A percentile compares a stretch with the other conserved stretches of the same genome.
Evolutionary conservation across 768 basidiomycete species (phyloP).

Genomic region (Agaricus blazei): DNA sequence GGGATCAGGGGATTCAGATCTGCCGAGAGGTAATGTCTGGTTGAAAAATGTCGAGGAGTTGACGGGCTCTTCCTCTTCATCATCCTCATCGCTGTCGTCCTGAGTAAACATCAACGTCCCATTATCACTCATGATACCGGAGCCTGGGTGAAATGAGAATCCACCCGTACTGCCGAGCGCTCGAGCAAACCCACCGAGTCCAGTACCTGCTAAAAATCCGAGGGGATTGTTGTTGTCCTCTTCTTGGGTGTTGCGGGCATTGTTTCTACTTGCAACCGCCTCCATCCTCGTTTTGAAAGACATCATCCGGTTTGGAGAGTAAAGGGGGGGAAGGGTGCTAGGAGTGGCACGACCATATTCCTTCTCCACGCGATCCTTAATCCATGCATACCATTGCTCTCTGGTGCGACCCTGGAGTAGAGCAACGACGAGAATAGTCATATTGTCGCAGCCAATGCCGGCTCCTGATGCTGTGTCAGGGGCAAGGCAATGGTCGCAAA

Average conservation of each 20-base stretch:
- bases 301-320: slow-evolving; percentile 56
- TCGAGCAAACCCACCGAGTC: slow-evolving; percentile 16
- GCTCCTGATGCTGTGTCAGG: slow-evolving; percentile 87
- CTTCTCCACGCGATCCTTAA: slow-evolving; percentile 74
- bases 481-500: slow-evolving; percentile 91
- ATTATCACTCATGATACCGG: slow-evolving; percentile 43
- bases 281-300: slow-evolving; percentile 61
- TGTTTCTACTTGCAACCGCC: slow-evolving; percentile 43
- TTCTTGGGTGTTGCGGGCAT: slow-evolving; percentile 15
- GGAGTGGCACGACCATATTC: slow-evolving; percentile 79
- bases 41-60: slow-evolving; percentile 43
- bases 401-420: slow-evolving; percentile 82
- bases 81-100: slow-evolving; percentile 61
- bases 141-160: slow-evolving; percentile 59
- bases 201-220: slow-evolving; percentile 5
- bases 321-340: slow-evolving; percentile 67
- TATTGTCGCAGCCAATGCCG: slow-evolving; percentile 98
- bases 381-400: slow-evolving; percentile 90
- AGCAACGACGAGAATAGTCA: slow-evolving; percentile 92
- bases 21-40: slow-evolving; percentile 40
- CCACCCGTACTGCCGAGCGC: slow-evolving; percentile 38
- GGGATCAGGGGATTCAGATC: slow-evolving; percentile 43
- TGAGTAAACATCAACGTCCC: slow-evolving; percentile 59
- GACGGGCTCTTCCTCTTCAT: slow-evolving; percentile 42
- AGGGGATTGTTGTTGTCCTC: slow-evolving; percentile 15